Evolutionary conservation across 2,329 filamentous ascomycete species (phyloP).

Genomic region (Sporothrix inflata): DNA sequence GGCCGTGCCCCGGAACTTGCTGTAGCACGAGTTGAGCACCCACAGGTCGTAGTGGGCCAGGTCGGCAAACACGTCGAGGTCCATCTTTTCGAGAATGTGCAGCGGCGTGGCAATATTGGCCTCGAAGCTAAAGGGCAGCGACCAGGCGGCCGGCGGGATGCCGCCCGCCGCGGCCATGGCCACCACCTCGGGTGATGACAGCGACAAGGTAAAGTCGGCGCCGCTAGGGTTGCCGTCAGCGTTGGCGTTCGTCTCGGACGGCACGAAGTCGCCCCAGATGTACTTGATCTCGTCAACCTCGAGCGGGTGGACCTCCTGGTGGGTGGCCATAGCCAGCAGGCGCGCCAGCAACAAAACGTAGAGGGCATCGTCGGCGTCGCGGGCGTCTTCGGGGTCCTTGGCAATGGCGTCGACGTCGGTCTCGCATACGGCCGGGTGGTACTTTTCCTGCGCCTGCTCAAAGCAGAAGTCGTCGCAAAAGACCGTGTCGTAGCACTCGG

Average conservation of each 20-base stretch:
- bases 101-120: conserved; percentile 75
- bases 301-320: conserved; percentile 64
- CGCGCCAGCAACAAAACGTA: conserved; percentile 66
- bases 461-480: conserved; percentile 67
- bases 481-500: conserved; percentile 66
- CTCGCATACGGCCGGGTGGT: conserved; percentile 68
- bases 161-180: conserved; percentile 44
- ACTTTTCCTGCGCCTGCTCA: conserved; percentile 59
- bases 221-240: conserved; percentile 51
- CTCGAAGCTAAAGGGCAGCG: conserved; percentile 76
- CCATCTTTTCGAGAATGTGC: conserved; percentile 82
- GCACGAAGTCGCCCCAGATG: conserved; percentile 70
- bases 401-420: conserved; percentile 68
- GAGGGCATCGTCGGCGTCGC: conserved; percentile 62
- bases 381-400: conserved; percentile 64
- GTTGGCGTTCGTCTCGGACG: conserved; percentile 57
- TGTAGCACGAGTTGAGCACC: conserved; percentile 89
- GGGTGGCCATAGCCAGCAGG: conserved; percentile 64
- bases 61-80: conserved; percentile 71
- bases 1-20: conserved; percentile 91
- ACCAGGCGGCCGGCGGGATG: conserved; percentile 64
- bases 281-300: conserved; percentile 68
- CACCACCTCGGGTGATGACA: neutral
- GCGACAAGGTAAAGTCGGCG: conserved; percentile 43
- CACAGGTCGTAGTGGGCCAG: conserved; percentile 69